A percentile compares a stretch with the other conserved stretches of the same genome.
Evolutionary conservation across 768 basidiomycete genomes (phyloP).

Genomic region (Trametes elegans): DNA sequence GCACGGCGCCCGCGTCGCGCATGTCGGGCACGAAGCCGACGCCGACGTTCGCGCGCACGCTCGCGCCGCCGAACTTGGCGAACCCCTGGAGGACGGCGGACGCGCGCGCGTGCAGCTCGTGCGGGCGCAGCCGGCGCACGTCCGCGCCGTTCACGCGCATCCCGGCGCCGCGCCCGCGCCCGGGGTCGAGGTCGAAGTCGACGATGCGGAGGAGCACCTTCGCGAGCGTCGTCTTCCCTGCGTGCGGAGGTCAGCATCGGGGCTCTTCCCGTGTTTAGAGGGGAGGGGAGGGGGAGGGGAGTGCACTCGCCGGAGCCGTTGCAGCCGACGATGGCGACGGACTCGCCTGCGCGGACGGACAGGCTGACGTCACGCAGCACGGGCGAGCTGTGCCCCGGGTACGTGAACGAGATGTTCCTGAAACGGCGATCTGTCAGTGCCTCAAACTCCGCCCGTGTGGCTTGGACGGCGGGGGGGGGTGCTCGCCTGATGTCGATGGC

Average conservation of each 20-base stretch:
- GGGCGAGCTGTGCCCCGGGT: constrained; percentile 70
- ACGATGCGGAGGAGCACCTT: constrained; percentile 77
- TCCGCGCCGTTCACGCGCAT: constrained; percentile 70
- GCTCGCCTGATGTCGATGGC: constrained; percentile 67
- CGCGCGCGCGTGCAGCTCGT: constrained; percentile 69
- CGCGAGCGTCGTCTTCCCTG: constrained; percentile 86
- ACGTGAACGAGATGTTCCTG: constrained; percentile 70
- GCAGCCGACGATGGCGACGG: constrained; percentile 81
- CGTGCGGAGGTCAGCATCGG: not conserved
- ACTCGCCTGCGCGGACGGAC: constrained; percentile 70
- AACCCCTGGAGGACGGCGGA: constrained; percentile 88
- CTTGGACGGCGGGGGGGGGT: not conserved
- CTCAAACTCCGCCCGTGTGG: constrained; percentile 5
- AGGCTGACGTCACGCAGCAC: constrained; percentile 71
- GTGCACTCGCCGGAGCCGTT: constrained; percentile 75
- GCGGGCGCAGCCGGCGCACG: constrained; percentile 60
- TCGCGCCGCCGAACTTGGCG: constrained; percentile 73
- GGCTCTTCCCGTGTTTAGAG: not conserved
- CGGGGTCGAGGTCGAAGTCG: constrained; percentile 78
- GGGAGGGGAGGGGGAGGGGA: not conserved
- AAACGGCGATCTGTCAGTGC: constrained; percentile 22
- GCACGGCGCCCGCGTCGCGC: constrained; percentile 52
- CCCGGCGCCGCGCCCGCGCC: no score
- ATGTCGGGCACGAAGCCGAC: constrained; percentile 71
- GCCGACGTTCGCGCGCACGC: constrained; percentile 84